phyloP scores from a whole-genome alignment of 805 yeast genomes.

The Diddensiella transvaalensis region DNA sequence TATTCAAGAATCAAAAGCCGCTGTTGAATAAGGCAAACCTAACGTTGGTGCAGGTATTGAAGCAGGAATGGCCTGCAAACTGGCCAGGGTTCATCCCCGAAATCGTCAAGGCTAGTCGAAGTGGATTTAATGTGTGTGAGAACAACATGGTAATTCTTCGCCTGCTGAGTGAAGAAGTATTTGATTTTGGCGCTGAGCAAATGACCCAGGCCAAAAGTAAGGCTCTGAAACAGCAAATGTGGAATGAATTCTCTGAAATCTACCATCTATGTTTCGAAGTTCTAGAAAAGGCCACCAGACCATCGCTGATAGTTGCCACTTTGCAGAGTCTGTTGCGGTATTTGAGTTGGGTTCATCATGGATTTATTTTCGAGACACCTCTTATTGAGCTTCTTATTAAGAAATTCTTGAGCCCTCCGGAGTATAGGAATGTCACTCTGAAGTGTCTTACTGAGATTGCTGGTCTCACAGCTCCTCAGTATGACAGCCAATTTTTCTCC shows the following conservation, averaged over 20 bases:
- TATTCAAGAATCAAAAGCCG: constrained; percentile 69
- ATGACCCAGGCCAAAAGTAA: constrained; percentile 95
- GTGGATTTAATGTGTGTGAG: constrained; percentile 91
- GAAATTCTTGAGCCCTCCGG: constrained; percentile 72
- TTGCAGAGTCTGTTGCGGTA: constrained; percentile 77
- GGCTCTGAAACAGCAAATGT: constrained; percentile 75
- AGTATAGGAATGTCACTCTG: constrained; percentile 77
- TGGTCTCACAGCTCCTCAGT: constrained; percentile 52
- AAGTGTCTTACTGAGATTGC: constrained; percentile 94
- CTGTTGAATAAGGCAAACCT: constrained; percentile 89
- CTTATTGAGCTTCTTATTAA: constrained; percentile 66
- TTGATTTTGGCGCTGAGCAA: constrained; percentile 91
- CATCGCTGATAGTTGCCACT: constrained; percentile 80
- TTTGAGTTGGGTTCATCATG: constrained; percentile 91
- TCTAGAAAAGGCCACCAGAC: constrained; percentile 80
- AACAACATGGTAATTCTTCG: constrained; percentile 93
- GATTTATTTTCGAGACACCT: constrained; percentile 85
- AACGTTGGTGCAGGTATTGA: constrained; percentile 87
- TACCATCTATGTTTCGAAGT: constrained; percentile 92
- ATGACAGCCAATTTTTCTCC: constrained; percentile 54
- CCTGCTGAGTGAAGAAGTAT: constrained; percentile 89
- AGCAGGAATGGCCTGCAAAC: constrained; percentile 98
- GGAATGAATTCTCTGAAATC: constrained; percentile 87
- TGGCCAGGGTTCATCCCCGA: constrained; percentile 98
- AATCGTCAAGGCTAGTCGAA: constrained; percentile 75